A percentile compares a stretch with the other conserved stretches of the same genome.
Evolutionary conservation across 495 filamentous ascomycete genomes (phyloP).

Genomic region (Pseudoneurospora amorphoporcata): DNA sequence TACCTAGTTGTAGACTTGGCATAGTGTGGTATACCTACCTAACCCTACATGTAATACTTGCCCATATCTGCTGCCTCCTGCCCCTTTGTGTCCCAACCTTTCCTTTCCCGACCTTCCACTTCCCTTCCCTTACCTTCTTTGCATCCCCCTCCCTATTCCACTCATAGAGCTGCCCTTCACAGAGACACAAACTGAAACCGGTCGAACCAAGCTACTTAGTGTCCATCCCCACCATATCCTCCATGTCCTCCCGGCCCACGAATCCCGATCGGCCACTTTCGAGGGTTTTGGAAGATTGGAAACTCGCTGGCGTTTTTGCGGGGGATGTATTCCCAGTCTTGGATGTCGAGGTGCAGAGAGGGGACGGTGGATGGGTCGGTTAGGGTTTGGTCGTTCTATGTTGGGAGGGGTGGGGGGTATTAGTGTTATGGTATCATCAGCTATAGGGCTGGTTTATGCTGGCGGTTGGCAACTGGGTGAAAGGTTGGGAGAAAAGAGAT

Average conservation of each 20-base stretch:
- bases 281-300: constrained; percentile 11
- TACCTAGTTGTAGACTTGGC: no score
- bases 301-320: constrained; percentile 3
- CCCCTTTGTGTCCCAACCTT: no score
- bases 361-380: constrained; percentile 4
- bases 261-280: constrained; percentile 10
- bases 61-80: no score
- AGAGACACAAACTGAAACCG: no score
- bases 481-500: not conserved
- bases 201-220: not conserved
- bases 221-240: not conserved
- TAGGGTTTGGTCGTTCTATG: constrained; percentile 8
- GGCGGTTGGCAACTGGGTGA: no score
- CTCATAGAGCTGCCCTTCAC: no score
- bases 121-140: no score
- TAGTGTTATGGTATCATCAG: not conserved
- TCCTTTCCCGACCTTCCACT: no score
- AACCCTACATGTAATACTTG: no score
- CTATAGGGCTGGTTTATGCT: no score
- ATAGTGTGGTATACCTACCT: no score
- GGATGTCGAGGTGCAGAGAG: constrained; percentile 16
- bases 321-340: constrained; percentile 9
- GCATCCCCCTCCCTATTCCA: no score
- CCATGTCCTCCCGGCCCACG: not conserved
- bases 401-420: not conserved